These are phyloP conservation scores for Flaveria brownii DNA, from an alignment of 129 eudicot genomes.

Conservation along the genomic window DNA sequence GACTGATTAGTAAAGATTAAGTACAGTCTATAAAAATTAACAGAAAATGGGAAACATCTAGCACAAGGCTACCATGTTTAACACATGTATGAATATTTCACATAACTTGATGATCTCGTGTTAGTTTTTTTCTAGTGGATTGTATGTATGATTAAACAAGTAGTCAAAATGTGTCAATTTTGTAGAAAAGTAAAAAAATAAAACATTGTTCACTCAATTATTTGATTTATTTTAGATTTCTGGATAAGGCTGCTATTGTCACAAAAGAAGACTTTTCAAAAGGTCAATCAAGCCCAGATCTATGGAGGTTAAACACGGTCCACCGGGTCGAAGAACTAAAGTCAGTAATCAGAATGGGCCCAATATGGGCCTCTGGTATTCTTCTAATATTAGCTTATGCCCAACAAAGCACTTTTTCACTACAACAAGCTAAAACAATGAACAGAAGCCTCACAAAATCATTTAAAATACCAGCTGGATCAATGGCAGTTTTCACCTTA, in stretches of 20 bases:
- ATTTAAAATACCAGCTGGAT: slow-evolving; percentile 84
- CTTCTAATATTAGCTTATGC: slow-evolving; percentile 74
- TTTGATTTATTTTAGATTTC: slow-evolving; percentile 44
- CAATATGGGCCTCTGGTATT: slow-evolving; percentile 96
- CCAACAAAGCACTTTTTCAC: slow-evolving; percentile 82
- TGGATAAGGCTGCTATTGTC: slow-evolving; percentile 87
- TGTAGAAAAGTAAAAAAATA: background rate
- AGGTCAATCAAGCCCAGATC: slow-evolving; percentile 42
- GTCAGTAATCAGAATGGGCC: slow-evolving; percentile 81
- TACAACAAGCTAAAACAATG: slow-evolving; percentile 87
- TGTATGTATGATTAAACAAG: background rate
- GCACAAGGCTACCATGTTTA: background rate
- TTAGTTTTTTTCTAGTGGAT: background rate
- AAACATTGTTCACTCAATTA: background rate
- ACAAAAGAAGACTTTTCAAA: slow-evolving; percentile 56
- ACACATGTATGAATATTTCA: background rate
- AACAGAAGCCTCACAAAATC: slow-evolving; percentile 63
- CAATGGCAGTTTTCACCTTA: slow-evolving; percentile 80
- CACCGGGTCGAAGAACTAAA: slow-evolving; percentile 91
- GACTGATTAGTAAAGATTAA: too few species aligned
- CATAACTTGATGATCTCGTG: background rate
- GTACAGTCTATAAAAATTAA: too few species aligned
- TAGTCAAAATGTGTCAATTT: slow-evolving; percentile 9
- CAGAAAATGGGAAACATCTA: too few species aligned
- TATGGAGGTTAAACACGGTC: slow-evolving; percentile 76